Evolutionary conservation across 2,329 filamentous ascomycete genomes (phyloP).

Genomic region (Epichloe sibirici): DNA sequence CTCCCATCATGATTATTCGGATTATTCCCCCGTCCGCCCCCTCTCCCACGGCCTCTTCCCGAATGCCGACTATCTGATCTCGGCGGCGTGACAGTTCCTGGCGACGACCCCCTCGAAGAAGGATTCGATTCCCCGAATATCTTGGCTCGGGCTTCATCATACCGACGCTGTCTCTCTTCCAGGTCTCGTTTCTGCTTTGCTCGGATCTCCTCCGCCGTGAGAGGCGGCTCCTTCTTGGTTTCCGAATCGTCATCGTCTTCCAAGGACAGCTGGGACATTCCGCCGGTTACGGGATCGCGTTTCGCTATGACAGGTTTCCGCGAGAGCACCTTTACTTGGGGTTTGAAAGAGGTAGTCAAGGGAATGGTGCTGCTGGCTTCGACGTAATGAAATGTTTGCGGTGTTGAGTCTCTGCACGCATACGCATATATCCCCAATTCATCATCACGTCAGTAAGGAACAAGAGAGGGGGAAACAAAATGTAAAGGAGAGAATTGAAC

Average conservation of each 20-base stretch:
- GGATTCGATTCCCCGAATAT: constrained; percentile 59
- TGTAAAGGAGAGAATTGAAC: background rate
- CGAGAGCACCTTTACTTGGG: constrained; percentile 71
- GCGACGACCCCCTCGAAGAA: constrained; percentile 47
- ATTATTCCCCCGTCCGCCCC: constrained; percentile 17
- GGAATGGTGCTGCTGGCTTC: constrained; percentile 52
- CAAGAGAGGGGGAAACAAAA: background rate
- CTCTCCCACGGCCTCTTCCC: constrained; percentile 35
- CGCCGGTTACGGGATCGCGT: constrained; percentile 37
- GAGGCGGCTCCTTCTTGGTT: constrained; percentile 48
- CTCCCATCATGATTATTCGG: constrained; percentile 7
- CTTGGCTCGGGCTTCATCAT: constrained; percentile 78
- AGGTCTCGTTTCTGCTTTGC: constrained; percentile 65
- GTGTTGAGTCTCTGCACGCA: constrained; percentile 47
- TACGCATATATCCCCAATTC: background rate
- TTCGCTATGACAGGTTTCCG: constrained; percentile 61
- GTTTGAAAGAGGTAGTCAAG: constrained; percentile 57
- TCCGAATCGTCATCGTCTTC: constrained; percentile 50
- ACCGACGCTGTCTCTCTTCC: constrained; percentile 82
- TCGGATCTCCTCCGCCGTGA: constrained; percentile 64
- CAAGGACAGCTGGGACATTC: constrained; percentile 31
- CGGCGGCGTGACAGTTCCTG: constrained; percentile 49
- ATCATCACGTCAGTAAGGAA: constrained; percentile 2
- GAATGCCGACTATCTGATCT: constrained; percentile 20
- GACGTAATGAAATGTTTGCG: constrained; percentile 63